A percentile compares a stretch with the other conserved stretches of the same genome.
These are phyloP conservation scores for Neoboletus brunneissimus DNA, from an alignment of 768 basidiomycete species.

Conservation along the genomic window DNA sequence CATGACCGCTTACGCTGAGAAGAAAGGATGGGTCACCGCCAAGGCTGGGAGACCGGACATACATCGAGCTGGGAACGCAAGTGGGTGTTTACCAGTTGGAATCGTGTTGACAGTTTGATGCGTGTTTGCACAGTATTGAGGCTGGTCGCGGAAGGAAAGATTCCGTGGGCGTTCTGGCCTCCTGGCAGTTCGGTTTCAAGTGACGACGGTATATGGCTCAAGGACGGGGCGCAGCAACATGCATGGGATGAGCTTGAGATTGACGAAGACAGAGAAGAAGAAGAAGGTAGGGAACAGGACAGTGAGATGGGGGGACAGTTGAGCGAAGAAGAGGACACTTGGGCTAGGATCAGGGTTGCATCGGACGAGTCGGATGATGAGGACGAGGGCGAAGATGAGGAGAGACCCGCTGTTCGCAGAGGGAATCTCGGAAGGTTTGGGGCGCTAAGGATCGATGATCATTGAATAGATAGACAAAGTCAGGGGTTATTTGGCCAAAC, in stretches of 20 bases:
- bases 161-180: constrained; percentile 88
- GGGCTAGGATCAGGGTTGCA: neutral
- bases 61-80: constrained; percentile 84
- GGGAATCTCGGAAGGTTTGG: constrained; percentile 28
- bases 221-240: constrained; percentile 25
- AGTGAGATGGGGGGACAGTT: constrained; percentile 11
- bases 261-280: constrained; percentile 34
- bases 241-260: constrained; percentile 23
- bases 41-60: constrained; percentile 88
- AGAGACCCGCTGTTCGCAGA: neutral
- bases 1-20: constrained; percentile 70
- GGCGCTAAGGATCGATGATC: constrained; percentile 27
- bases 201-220: constrained; percentile 59
- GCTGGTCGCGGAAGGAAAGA: constrained; percentile 73
- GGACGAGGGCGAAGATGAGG: constrained; percentile 18
- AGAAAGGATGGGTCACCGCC: constrained; percentile 85
- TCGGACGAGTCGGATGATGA: constrained; percentile 19
- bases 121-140: constrained; percentile 58
- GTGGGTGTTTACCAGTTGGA: constrained; percentile 47
- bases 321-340: constrained; percentile 9
- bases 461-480: constrained; percentile 11
- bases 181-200: constrained; percentile 39
- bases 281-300: constrained; percentile 29
- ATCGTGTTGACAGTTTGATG: neutral
- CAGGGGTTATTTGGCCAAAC: constrained; percentile 11